phyloP scores from a whole-genome alignment of 352 stramenopile species.

The Phytophthora vignae region DNA sequence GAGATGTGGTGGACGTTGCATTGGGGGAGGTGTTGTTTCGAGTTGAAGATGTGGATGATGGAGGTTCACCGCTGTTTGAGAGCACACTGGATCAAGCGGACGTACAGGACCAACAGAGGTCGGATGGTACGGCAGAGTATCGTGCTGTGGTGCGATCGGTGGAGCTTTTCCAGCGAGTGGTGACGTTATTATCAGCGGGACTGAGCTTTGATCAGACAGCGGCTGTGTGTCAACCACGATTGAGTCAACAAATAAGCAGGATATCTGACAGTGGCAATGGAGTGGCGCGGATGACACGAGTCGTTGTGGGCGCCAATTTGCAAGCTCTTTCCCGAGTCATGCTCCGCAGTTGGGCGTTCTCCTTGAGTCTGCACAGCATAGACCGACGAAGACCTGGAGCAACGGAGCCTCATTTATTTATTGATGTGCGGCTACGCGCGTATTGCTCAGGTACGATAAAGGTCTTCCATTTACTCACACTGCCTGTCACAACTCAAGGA shows the following conservation, averaged over 20 bases:
- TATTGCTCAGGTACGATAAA: constrained; percentile 19
- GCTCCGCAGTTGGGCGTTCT: constrained; percentile 28
- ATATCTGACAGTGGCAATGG: neutral
- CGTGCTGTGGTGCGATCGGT: constrained; percentile 19
- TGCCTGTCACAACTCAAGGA: constrained; percentile 11
- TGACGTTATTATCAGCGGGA: constrained; percentile 24
- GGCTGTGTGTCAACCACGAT: constrained; percentile 17
- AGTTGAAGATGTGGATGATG: neutral
- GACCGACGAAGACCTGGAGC: constrained; percentile 15
- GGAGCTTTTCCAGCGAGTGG: constrained; percentile 18
- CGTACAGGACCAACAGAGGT: constrained; percentile 19
- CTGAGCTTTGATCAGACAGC: constrained; percentile 33
- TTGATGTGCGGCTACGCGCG: constrained; percentile 24
- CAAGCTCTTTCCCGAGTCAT: constrained; percentile 23
- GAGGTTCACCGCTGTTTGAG: constrained; percentile 11
- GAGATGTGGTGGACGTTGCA: constrained; percentile 22
- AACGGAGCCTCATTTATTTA: constrained; percentile 8
- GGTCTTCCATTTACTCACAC: constrained; percentile 24
- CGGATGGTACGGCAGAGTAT: constrained; percentile 33
- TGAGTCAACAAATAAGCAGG: neutral
- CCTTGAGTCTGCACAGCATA: constrained; percentile 22
- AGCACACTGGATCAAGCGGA: constrained; percentile 29
- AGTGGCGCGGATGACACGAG: constrained; percentile 13
- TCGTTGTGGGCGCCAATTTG: constrained; percentile 27
- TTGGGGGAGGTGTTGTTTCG: neutral